These are phyloP conservation scores for Chrysanthemum seticuspe DNA, from an alignment of 129 eudicot species.

Conservation along the genomic window DNA sequence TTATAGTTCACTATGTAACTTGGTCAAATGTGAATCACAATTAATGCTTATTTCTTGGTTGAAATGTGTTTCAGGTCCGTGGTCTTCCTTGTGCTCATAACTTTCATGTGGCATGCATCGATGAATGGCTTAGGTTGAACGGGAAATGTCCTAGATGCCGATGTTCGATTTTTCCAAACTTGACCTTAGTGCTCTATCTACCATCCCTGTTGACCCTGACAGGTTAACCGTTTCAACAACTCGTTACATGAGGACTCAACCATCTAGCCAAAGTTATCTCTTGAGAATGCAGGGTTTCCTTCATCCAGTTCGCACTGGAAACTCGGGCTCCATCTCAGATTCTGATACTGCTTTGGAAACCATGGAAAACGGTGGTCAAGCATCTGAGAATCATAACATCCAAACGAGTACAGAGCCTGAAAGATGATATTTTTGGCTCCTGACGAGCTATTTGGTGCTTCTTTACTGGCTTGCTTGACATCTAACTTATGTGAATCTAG, in stretches of 20 bases:
- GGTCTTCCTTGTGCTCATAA: conserved; percentile 99
- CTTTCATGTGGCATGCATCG: conserved; percentile 97
- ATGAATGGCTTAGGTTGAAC: conserved; percentile 93
- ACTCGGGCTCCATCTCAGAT: too few species aligned
- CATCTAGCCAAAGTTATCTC: too few species aligned
- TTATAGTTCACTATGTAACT: neutral
- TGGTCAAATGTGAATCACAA: neutral
- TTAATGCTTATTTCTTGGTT: conserved; percentile 2
- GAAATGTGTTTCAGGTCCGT: conserved; percentile 60
- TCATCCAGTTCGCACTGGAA: too few species aligned
- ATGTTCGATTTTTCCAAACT: conserved; percentile 93
- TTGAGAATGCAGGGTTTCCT: too few species aligned
- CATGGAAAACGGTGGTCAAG: conserved; percentile 56
- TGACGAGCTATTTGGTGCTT: conserved; percentile 13
- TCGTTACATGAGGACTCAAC: too few species aligned
- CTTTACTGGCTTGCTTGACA: neutral
- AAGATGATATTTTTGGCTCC: conserved; percentile 12
- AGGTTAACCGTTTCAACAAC: too few species aligned
- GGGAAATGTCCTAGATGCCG: conserved; percentile 98
- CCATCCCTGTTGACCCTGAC: too few species aligned
- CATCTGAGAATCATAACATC: conserved; percentile 12
- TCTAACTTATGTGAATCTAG: conserved; percentile 19
- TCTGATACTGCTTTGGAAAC: conserved; percentile 47
- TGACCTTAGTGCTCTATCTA: conserved; percentile 98
- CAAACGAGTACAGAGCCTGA: conserved; percentile 29